Evolutionary conservation across 306 rosid genomes (phyloP), one percentile per base, ranked within the genome.

Genomic region (Corylus heterophylla): DNA sequence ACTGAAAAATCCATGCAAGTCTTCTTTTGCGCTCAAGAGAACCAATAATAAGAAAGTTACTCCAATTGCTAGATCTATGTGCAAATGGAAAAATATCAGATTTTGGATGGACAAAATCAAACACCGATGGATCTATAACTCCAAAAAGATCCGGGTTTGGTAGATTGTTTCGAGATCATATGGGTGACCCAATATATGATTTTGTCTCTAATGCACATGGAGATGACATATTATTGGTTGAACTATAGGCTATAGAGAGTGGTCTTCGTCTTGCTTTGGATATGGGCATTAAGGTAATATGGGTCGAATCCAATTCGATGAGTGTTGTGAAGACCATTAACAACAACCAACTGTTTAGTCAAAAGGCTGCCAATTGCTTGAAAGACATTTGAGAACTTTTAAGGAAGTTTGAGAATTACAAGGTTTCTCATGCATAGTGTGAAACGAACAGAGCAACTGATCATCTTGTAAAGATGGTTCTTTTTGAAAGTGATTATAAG

Each of bases 221-320:
- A 22, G 62, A 22, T 14, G 86, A 87, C 76, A n/a, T 44, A 69
- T 84, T 87, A 76, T 63, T 76, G 83, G 88, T 79, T 62, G 88
- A 87, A 44, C 76, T 84, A 9, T 84, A 85, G 86, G 88, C 85
- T 8, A 79, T 84, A 48, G 82, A 88, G 90, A 79, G 88, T 84
- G 90, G 90, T 62, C 88, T 87, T 50, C 85, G 82, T 74, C 88
- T 84, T 73, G 82, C 83, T 2, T 63, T 37, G 45, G 76, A 85
- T 45, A 81, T 82, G 16, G 90, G 90, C 47, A 79, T 87, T 51
- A 84, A 74, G 63, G 70, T 81, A 71, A 66, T 87, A 82, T 84
- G 90, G 90, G 88, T 87, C 49, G 88, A 87, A 31, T 82, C 88
- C 3, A 86, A 87, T 69, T 87, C 86, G 45, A 54, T 77, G 88